Evolutionary conservation across 73 alveolate species (phyloP).

Genomic region (Tetrahymena thermophila): DNA sequence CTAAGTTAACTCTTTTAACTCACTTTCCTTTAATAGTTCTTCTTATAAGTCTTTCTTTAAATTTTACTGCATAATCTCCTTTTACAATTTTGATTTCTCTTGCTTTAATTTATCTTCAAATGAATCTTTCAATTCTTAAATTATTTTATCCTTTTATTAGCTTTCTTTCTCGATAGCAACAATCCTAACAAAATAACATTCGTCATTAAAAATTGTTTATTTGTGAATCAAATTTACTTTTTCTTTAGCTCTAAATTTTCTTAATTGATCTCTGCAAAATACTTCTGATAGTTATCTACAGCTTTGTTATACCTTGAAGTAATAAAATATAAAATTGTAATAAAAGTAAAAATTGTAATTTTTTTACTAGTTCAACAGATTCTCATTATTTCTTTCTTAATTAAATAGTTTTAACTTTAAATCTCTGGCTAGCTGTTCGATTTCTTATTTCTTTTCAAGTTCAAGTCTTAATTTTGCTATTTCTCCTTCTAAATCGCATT

Average conservation of each 20-base stretch:
- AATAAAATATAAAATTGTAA: background rate
- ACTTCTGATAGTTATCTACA: background rate
- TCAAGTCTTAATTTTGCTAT: background rate
- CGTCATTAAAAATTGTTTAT: background rate
- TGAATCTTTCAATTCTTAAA: background rate
- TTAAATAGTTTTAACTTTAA: background rate
- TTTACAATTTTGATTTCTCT: background rate
- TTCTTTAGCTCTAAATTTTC: background rate
- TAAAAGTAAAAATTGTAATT: background rate
- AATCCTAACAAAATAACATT: background rate
- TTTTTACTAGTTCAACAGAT: background rate
- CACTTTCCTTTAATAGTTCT: background rate
- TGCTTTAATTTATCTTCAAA: background rate
- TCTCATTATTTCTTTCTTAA: background rate
- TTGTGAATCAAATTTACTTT: background rate
- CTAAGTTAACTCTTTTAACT: background rate
- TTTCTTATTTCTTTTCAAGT: background rate
- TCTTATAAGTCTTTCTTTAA: background rate
- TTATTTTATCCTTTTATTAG: background rate
- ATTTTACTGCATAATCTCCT: background rate
- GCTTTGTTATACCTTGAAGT: background rate
- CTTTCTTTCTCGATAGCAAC: background rate
- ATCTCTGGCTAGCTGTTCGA: background rate
- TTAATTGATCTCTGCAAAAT: background rate
- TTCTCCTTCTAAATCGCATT: background rate